Conservation (phyloP, 805 yeast species). For the Nakazawaea anatomiae region DNA sequence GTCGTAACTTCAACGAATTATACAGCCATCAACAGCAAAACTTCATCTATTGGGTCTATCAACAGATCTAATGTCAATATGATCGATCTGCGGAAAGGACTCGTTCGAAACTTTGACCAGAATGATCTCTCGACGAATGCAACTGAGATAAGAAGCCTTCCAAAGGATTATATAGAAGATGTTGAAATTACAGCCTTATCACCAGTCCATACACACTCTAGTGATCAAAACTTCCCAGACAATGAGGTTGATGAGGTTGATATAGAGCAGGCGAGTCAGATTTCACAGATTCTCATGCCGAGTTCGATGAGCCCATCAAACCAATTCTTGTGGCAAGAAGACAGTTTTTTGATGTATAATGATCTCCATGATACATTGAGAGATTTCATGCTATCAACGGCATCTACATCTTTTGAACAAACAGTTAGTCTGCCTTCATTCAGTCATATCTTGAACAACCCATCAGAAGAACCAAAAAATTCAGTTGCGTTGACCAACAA, state of each 20-base stretch:
- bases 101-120: too few relatives aligned
- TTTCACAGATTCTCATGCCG: not conserved
- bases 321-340: slow-evolving; percentile 6
- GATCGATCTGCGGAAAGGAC: too few relatives aligned
- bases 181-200: not conserved
- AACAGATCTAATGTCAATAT: not conserved
- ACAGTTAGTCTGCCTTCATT: slow-evolving; percentile 3
- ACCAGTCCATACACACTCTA: not conserved
- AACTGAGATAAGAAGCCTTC: too few relatives aligned
- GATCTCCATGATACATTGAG: slow-evolving; percentile 28
- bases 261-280: not conserved
- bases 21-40: not conserved
- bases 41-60: not conserved
- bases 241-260: not conserved
- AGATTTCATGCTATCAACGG: slow-evolving; percentile 34
- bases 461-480: slow-evolving; percentile 3
- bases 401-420: slow-evolving; percentile 13
- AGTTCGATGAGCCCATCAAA: not conserved
- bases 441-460: slow-evolving; percentile 8
- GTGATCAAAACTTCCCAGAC: not conserved
- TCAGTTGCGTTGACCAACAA: slow-evolving; percentile 10
- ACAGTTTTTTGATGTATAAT: slow-evolving; percentile 9
- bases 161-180: not conserved
- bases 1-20: not conserved
- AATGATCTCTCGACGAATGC: too few relatives aligned